Evolutionary conservation across 1,284 basidiomycete species (phyloP), one percentile per base, ranked within the genome.

Genomic region (Naganishia liquefaciens): DNA sequence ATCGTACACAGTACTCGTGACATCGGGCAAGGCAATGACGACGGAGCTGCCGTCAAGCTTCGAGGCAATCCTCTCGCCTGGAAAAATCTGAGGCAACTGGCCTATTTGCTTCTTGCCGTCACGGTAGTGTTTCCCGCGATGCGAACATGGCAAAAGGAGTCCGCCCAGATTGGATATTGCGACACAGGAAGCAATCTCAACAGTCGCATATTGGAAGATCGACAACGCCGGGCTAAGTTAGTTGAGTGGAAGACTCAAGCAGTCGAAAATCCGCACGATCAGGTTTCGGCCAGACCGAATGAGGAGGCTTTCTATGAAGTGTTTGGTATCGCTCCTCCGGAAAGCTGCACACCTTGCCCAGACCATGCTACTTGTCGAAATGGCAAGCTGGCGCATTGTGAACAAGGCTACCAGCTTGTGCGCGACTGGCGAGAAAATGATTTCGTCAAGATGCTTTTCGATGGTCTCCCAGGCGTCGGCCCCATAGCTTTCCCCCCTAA

Each of bases 341-440:
- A 85, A 37, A 73, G 82, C n/a, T 97, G 93, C 78, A 87, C 89
- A 2, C 85, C 87, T 17, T 97, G 93, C 75, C 94, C 94, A 13
- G 82, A 84, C 54, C 89, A 93, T 76, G 94, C 87, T 2, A 80
- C 80, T 21, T 97, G 93, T 77, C 81, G 80, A 15, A 68, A 75
- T 15, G 86, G 85, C 37, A 77, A 84, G 68, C 82, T 83, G 54
- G 80, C 89, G 53, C 81, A 81, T 2, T 97, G 93, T 78, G 86
- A 87, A 54, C 83, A 82, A 37, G 89, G 90, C 30, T 92, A 88
- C 75, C 79, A 94, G 69, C 81, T 90, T 44, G 84, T 82, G 60
- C 58, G 70, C 2, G 64, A 68, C 3, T 68, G 71, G 57, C 69
- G 73, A 4, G 63, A 77, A 74, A 65, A 68, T 2, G 37, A 40